Conservation (phyloP, 208 protist species). For the Acanthamoeba divionensis region DNA sequence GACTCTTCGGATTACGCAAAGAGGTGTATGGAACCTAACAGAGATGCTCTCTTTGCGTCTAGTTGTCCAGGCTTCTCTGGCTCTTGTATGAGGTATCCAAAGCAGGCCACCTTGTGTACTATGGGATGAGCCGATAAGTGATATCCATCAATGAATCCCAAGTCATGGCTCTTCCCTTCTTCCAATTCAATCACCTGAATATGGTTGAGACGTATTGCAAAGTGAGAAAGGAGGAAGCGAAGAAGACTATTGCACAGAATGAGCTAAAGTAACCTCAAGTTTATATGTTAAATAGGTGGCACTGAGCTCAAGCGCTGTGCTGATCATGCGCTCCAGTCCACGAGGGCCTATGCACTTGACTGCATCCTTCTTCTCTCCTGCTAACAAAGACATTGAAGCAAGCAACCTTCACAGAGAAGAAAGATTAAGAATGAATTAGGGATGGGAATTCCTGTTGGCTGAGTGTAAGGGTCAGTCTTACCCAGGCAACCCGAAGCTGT, state of each 20-base stretch:
- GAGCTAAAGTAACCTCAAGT: not conserved
- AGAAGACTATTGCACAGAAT: not conserved
- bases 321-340: conserved; percentile 13
- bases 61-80: conserved; percentile 63
- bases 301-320: conserved; percentile 34
- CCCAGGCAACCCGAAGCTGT: conserved; percentile 67
- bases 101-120: conserved; percentile 61
- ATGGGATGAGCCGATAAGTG: conserved; percentile 57
- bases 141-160: conserved; percentile 19
- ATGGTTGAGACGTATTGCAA: not conserved
- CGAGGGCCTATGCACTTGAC: conserved; percentile 28
- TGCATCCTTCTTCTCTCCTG: conserved; percentile 26
- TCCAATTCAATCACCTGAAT: conserved; percentile 49
- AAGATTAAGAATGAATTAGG: not conserved
- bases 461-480: too few species aligned
- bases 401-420: conserved; percentile 4
- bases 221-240: not conserved
- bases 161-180: not conserved
- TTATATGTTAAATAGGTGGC: conserved; percentile 48
- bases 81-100: conserved; percentile 60
- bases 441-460: not conserved
- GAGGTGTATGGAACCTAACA: not conserved
- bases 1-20: not conserved
- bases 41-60: conserved; percentile 29
- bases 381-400: conserved; percentile 57